Percentiles rank a stretch among this genome's conserved stretches.
These are phyloP conservation scores for Cyberlindnera americana DNA, from an alignment of 805 yeast genomes.

Conservation along the genomic window DNA sequence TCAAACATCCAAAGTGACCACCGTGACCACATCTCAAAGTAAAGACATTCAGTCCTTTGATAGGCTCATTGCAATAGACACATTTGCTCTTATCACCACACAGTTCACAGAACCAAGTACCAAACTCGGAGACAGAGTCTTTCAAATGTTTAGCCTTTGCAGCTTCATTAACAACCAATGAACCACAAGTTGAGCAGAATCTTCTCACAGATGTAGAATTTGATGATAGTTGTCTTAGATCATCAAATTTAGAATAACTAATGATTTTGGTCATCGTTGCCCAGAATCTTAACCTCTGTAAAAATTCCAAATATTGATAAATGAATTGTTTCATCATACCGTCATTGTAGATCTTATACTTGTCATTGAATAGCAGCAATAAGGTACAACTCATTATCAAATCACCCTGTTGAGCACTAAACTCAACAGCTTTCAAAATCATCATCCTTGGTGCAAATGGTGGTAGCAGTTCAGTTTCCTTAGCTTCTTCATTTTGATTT, in stretches of 20 bases:
- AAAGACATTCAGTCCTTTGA: conserved; percentile 64
- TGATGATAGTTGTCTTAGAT: conserved; percentile 28
- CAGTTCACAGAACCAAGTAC: conserved; percentile 81
- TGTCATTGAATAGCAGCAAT: conserved; percentile 48
- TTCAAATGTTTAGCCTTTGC: conserved; percentile 39
- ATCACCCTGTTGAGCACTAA: conserved; percentile 61
- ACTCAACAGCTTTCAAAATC: conserved; percentile 49
- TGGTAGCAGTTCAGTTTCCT: conserved; percentile 15
- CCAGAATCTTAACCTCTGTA: conserved; percentile 49
- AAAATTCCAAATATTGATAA: conserved; percentile 48
- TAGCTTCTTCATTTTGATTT: conserved; percentile 11
- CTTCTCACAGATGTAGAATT: conserved; percentile 39
- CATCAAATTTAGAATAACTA: conserved; percentile 35
- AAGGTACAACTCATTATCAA: conserved; percentile 56
- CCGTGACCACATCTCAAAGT: conserved; percentile 77
- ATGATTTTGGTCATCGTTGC: conserved; percentile 55
- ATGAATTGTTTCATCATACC: conserved; percentile 51
- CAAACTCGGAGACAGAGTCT: conserved; percentile 42
- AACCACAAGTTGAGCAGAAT: conserved; percentile 59
- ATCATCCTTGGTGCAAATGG: conserved; percentile 61
- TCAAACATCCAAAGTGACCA: conserved; percentile 79
- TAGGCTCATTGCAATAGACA: conserved; percentile 70
- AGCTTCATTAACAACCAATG: conserved; percentile 55
- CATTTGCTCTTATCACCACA: conserved; percentile 55
- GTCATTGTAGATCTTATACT: conserved; percentile 31